Percentiles rank a stretch among this genome's conserved stretches.
These are phyloP conservation scores for Phlebiopsis flavidoalba DNA, from an alignment of 768 basidiomycete genomes.

Conservation along the genomic window DNA sequence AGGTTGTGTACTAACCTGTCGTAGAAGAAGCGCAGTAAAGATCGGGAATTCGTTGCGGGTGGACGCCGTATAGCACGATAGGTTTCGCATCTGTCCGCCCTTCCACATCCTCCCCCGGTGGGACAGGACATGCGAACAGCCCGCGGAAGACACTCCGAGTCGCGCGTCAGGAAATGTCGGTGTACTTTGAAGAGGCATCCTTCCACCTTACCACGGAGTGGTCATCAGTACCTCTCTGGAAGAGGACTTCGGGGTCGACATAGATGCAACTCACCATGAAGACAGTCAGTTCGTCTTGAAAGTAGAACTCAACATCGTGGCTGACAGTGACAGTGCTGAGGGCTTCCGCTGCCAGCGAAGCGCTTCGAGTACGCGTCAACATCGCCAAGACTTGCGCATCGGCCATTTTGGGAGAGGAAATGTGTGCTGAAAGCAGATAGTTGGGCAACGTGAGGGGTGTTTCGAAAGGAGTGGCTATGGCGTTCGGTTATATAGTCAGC, in stretches of 20 bases:
- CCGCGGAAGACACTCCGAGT: conserved; percentile 34
- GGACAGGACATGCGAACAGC: conserved; percentile 30
- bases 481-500: not conserved
- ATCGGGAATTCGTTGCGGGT: conserved; percentile 31
- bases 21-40: conserved; percentile 35
- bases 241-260: not conserved
- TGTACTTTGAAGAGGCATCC: conserved; percentile 35
- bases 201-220: conserved; percentile 26
- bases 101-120: conserved; percentile 19
- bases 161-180: conserved; percentile 32
- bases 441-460: not conserved
- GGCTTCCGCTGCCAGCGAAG: not conserved
- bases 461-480: not conserved
- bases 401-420: not conserved
- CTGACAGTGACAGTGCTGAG: not conserved
- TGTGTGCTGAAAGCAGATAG: not conserved
- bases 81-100: conserved; percentile 29
- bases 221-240: not conserved
- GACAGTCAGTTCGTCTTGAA: conserved; percentile 16
- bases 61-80: conserved; percentile 29
- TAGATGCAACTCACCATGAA: conserved; percentile 15
- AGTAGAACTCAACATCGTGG: conserved; percentile 16
- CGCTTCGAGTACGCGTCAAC: not conserved
- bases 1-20: conserved; percentile 25
- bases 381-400: not conserved